phyloP scores from a whole-genome alignment of 202 grass and related monocot species.

The Dendrocalamus latiflorus region DNA sequence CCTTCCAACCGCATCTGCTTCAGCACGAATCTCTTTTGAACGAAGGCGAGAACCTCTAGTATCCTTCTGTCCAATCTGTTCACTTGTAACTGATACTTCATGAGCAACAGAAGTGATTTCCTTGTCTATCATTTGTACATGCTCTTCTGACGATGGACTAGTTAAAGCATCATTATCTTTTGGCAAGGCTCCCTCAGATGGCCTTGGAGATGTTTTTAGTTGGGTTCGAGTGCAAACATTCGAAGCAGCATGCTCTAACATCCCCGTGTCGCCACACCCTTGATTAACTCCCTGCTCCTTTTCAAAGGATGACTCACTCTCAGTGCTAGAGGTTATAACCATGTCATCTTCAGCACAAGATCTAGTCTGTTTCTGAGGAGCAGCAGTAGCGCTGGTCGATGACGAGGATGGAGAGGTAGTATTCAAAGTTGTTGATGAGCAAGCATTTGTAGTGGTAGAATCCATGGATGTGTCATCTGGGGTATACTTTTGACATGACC shows the following conservation, averaged over 20 bases:
- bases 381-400: not conserved
- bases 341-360: conserved; percentile 34
- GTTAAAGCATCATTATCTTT: conserved; percentile 35
- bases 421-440: conserved; percentile 21
- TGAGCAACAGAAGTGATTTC: conserved; percentile 18
- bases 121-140: conserved; percentile 27
- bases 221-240: conserved; percentile 31
- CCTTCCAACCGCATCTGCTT: conserved; percentile 32
- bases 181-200: conserved; percentile 5
- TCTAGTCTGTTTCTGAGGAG: conserved; percentile 24
- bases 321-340: conserved; percentile 31
- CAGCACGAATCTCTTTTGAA: conserved; percentile 38
- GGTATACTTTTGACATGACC: conserved; percentile 42
- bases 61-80: conserved; percentile 37
- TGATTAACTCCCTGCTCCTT: conserved; percentile 33
- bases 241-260: conserved; percentile 17
- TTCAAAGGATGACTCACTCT: conserved; percentile 32
- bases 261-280: not conserved
- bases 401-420: conserved; percentile 14
- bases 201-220: conserved; percentile 34
- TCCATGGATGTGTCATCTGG: conserved; percentile 20
- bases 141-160: conserved; percentile 17
- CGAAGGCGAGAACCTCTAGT: conserved; percentile 22
- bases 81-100: conserved; percentile 20
- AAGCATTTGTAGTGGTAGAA: conserved; percentile 5